Percentiles rank a stretch among this genome's conserved stretches.
Evolutionary conservation across 345 rosid genomes (phyloP).

Genomic region (Moricandia moricandioides): DNA sequence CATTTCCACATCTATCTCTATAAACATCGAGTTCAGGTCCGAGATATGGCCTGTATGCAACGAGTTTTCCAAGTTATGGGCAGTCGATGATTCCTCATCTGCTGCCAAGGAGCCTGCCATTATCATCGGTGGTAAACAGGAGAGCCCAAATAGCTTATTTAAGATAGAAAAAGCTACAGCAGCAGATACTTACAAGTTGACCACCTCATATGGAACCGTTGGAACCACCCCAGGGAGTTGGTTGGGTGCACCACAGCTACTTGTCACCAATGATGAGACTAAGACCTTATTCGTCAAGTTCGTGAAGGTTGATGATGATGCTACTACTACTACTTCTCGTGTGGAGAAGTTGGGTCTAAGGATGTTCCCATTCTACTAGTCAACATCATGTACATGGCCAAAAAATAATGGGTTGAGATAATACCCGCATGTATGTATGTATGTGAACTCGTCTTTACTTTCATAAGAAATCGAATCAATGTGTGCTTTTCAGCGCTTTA

Average conservation of each 20-base stretch:
- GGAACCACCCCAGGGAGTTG: no score
- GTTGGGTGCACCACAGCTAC: no score
- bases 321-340: background rate
- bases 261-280: no score
- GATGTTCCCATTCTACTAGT: no score
- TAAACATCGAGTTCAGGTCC: background rate
- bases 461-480: background rate
- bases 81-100: background rate
- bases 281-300: no score
- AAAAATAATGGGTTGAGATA: constrained; percentile 14
- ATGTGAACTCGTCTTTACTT: background rate
- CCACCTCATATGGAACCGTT: no score
- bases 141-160: background rate
- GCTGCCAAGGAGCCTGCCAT: background rate
- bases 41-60: background rate
- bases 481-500: background rate
- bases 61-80: background rate
- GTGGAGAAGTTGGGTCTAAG: no score
- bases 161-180: background rate
- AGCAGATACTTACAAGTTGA: background rate
- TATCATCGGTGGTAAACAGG: background rate
- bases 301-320: no score
- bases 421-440: background rate
- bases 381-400: background rate
- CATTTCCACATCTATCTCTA: background rate